These are phyloP conservation scores for Sabuloglossum arenarium DNA, from an alignment of 495 filamentous ascomycete genomes.

Conservation along the genomic window DNA sequence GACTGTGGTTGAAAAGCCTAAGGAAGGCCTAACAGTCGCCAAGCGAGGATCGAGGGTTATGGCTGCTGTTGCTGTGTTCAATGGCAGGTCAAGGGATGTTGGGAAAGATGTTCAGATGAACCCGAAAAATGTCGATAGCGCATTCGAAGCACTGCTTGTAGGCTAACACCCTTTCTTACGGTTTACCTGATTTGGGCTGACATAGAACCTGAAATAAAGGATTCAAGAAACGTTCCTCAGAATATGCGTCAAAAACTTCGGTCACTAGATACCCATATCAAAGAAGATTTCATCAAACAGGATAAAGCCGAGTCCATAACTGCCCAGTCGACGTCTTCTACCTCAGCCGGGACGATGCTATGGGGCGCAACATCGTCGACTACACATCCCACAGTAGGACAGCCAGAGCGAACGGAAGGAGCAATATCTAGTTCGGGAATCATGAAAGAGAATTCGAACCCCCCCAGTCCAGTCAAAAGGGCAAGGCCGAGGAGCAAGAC, in stretches of 20 bases:
- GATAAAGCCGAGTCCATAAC: slow-evolving; percentile 47
- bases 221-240: slow-evolving; percentile 78
- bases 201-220: slow-evolving; percentile 13
- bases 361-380: background rate
- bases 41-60: slow-evolving; percentile 34
- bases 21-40: slow-evolving; percentile 11
- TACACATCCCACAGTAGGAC: background rate
- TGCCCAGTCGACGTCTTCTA: background rate
- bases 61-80: slow-evolving; percentile 42
- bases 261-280: slow-evolving; percentile 67
- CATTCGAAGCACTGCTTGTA: slow-evolving; percentile 43
- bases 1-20: background rate
- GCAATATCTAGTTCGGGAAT: slow-evolving; percentile 1
- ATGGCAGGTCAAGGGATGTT: slow-evolving; percentile 20
- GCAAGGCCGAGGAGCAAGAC: slow-evolving; percentile 19
- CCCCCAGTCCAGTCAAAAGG: slow-evolving; percentile 28
- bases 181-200: background rate
- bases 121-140: slow-evolving; percentile 22
- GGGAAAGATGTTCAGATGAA: slow-evolving; percentile 8
- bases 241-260: slow-evolving; percentile 90
- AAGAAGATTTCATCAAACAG: slow-evolving; percentile 83
- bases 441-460: background rate
- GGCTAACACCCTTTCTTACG: background rate
- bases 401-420: background rate
- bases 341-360: background rate